Evolutionary conservation across 139 green algal genomes (phyloP).

Genomic region (Coelastrella sp.): DNA sequence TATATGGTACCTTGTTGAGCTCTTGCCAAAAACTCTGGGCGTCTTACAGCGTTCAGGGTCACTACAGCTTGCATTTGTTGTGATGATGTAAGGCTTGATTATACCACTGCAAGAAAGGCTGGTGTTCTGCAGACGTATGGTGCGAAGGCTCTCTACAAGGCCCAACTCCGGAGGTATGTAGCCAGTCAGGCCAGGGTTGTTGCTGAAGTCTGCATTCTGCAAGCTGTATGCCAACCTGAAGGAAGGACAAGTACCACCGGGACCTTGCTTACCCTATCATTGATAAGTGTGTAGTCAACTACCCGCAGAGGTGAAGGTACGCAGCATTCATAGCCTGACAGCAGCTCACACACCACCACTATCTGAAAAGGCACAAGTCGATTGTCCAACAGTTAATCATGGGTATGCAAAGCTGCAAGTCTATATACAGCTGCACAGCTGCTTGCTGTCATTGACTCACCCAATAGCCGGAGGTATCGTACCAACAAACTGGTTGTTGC

Average conservation of each 20-base stretch:
- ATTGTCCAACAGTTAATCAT: too few relatives aligned
- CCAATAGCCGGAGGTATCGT: constrained; percentile 1
- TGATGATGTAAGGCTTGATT: constrained; percentile 9
- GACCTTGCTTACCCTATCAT: too few relatives aligned
- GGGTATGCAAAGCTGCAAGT: too few relatives aligned
- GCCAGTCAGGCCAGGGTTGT: constrained; percentile 23
- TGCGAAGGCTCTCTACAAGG: neutral
- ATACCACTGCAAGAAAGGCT: constrained; percentile 22
- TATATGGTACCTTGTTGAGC: neutral
- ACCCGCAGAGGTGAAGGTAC: too few relatives aligned
- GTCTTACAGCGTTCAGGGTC: neutral
- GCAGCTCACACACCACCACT: too few relatives aligned
- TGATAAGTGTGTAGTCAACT: too few relatives aligned
- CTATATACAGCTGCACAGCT: too few relatives aligned
- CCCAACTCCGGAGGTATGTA: constrained; percentile 18
- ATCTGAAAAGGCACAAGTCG: too few relatives aligned
- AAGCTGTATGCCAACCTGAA: neutral
- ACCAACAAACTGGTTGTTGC: constrained; percentile 35
- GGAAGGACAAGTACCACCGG: neutral
- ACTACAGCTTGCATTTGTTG: constrained; percentile 25
- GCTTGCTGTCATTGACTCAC: too few relatives aligned
- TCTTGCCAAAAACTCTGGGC: neutral
- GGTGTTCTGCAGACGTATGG: neutral
- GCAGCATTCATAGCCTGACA: too few relatives aligned
- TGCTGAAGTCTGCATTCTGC: constrained; percentile 10